Evolutionary conservation across 495 filamentous ascomycete species (phyloP), one percentile per base, ranked within the genome.

Genomic region (Aspergillus olivimuriae): DNA sequence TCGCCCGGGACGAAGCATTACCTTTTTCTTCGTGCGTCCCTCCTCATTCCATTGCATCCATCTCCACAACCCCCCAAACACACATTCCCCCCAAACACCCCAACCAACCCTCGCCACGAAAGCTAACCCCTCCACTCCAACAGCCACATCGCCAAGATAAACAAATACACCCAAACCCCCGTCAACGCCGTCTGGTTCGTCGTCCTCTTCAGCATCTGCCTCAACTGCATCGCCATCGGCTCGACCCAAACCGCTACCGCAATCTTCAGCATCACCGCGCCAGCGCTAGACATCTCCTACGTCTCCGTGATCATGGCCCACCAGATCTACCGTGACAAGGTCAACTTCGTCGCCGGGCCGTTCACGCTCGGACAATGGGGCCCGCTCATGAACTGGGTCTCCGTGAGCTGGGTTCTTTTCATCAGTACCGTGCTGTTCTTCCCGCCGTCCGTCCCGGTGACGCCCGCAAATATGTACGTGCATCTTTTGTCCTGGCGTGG

Each of bases 151-250:
- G 72, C 73, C 20, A 75, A 74, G 44, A 65, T 85, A 41, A 82
- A 84, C 48, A 20, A 45, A 6, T 24, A 61, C 12, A 85, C 82
- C 1, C 67, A 76, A 14, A 85, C 82, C 2, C 82, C 82, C 1
- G 68, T 85, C 48, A 82, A 84, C 48, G 72, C 78, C 4, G 82
- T 86, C 47, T 86, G 82, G 82, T 78, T 85, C 34, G 80, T 86
- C 41, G 82, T 85, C 9, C 37, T 74, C 40, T 81, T 80, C 63
- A 81, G 76, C 53, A 65, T 69, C 44, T 62, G 61, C 16, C 70
- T 86, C 20, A 81, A 79, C 47, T 72, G 77, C 37, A 83, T 86
- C 54, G 82, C 76, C n/a, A 80, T 86, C 30, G 82, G 81, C 11
- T 74, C 67, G 15, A 79, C 77, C n/a, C 59, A 81, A 51, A 85